Evolutionary conservation across 192 early-diverging fungal species (phyloP).

Genomic region (Bifiguratus adelaidae): DNA sequence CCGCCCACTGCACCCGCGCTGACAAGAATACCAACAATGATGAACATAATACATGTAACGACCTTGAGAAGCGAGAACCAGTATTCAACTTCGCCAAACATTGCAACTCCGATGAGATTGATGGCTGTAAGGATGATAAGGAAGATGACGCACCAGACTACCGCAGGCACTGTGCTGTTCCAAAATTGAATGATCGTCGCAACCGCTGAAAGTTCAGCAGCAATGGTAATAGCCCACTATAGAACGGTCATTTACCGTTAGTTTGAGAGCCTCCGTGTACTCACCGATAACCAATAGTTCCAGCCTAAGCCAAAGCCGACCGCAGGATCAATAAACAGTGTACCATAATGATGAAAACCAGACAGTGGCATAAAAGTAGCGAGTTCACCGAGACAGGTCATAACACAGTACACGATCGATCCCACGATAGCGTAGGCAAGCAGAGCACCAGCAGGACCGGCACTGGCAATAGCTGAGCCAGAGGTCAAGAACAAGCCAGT

Average conservation of each 20-base stretch:
- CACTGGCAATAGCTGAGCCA: constrained; percentile 58
- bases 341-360: constrained; percentile 73
- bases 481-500: constrained; percentile 82
- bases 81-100: constrained; percentile 88
- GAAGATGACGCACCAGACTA: constrained; percentile 36
- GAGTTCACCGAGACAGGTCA: constrained; percentile 81
- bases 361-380: constrained; percentile 75
- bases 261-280: background rate
- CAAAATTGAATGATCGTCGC: constrained; percentile 74
- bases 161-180: constrained; percentile 17
- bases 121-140: constrained; percentile 55
- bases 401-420: constrained; percentile 61
- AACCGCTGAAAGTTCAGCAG: constrained; percentile 71
- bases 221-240: constrained; percentile 26
- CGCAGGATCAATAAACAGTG: constrained; percentile 78
- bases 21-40: constrained; percentile 70
- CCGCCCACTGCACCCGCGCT: constrained; percentile 55
- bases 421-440: constrained; percentile 64
- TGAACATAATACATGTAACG: constrained; percentile 71
- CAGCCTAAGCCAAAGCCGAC: constrained; percentile 66
- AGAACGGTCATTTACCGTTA: constrained; percentile 1
- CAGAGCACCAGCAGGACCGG: constrained; percentile 72
- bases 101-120: constrained; percentile 61
- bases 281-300: constrained; percentile 24
- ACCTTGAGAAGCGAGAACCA: constrained; percentile 82